Base-by-base conservation (phyloP, 805 yeast species). In the Diddensiella santjacobensis region DNA sequence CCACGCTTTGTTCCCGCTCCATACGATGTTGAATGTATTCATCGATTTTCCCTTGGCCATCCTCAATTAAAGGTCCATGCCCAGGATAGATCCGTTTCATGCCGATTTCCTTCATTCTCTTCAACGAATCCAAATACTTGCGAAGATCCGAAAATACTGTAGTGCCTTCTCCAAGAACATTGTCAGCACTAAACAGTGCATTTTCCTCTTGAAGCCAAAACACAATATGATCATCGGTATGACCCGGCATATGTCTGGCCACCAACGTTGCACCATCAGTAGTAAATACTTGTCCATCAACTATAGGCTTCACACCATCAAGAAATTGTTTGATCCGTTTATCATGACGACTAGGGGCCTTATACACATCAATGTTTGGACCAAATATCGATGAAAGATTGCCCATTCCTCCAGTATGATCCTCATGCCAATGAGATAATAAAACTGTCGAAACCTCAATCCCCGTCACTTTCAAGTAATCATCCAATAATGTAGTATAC, bases 141-240 rank as follows among this genome's bases (percentile, higher is more conserved):
- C 41, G 26, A 43, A 67, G 62, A 46, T 67, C 62, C 11, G 52
- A 55, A 49, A 68, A 68, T 35, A 66, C 67, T 1, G 67, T 52
- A 10, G 71, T 60, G 3, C 71, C 70, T 33, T 60, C 63, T 20
- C 72, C 72, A 11, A 68, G 61, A n/a, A 68, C 60, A 45, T 67
- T 66, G 55, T 68, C 72, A 17, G 65, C 71, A 3, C 63, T 53
- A 44, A 68, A 66, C 45, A 68, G 48, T 4, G 58, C 58, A 18
- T 56, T 46, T 45, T 67, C 71, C 42, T 67, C 62, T 15, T 54
- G 58, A n/a, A 67, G 59, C 60, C 62, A 62, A 44, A 68, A 55
- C 37, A 65, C 60, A 26, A 61, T 31, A 47, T 68, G 72, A 52
- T 68, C 72, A 18, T 55, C 61, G 22, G 69, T 58, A 41, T 68